Evolutionary conservation across 305 asterid species (phyloP).

Genomic region (Caryopteris hybrid): DNA sequence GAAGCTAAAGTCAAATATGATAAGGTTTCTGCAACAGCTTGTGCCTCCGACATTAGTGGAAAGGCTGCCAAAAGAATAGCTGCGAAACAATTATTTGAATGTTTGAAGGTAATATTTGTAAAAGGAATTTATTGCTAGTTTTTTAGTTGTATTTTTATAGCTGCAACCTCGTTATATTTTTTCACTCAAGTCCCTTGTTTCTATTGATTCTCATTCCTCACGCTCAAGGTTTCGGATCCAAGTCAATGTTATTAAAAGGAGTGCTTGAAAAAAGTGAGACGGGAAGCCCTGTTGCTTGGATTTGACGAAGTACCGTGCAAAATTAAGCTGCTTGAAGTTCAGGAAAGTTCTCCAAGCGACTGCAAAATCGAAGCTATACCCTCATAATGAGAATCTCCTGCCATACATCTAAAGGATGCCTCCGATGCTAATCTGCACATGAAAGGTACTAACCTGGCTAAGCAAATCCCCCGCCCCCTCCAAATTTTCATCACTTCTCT

Average conservation of each 20-base stretch:
- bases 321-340: slow-evolving; percentile 13
- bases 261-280: slow-evolving; percentile 41
- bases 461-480: not conserved
- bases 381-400: slow-evolving; percentile 23
- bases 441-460: slow-evolving; percentile 41
- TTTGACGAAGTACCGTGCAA: slow-evolving; percentile 50
- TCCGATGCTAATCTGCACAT: slow-evolving; percentile 25
- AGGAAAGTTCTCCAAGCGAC: slow-evolving; percentile 32
- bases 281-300: slow-evolving; percentile 76
- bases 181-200: not conserved
- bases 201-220: slow-evolving; percentile 26
- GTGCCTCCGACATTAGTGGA: slow-evolving; percentile 43
- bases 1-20: slow-evolving; percentile 49
- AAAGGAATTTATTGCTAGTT: not conserved
- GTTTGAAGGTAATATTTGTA: slow-evolving; percentile 54
- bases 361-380: slow-evolving; percentile 14
- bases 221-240: slow-evolving; percentile 67
- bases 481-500: slow-evolving; percentile 6
- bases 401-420: slow-evolving; percentile 10
- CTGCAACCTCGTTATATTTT: not conserved
- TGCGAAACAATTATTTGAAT: slow-evolving; percentile 38
- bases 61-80: slow-evolving; percentile 60
- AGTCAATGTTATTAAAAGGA: slow-evolving; percentile 56
- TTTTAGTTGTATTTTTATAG: not conserved
- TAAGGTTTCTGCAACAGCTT: slow-evolving; percentile 31